A percentile compares a stretch with the other conserved stretches of the same genome.
These are phyloP conservation scores for Metrosideros polymorpha DNA, from an alignment of 441 rosid genomes.

Conservation along the genomic window DNA sequence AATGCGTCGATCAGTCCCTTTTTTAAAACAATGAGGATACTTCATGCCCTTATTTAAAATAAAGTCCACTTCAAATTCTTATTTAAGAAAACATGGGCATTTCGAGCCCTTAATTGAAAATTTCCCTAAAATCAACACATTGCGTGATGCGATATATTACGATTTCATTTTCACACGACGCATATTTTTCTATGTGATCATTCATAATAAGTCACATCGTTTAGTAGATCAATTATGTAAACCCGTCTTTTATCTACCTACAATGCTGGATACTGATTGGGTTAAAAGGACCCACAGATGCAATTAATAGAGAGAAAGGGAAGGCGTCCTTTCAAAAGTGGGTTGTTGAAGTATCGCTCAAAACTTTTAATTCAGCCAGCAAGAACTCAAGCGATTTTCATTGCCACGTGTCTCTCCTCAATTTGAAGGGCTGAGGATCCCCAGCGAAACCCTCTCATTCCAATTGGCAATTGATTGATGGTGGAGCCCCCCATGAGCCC, in stretches of 20 bases:
- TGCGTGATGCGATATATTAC: no score
- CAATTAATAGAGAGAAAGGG: not conserved
- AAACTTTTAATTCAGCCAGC: no score
- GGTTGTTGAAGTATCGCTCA: not conserved
- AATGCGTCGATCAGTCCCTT: no score
- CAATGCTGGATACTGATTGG: no score
- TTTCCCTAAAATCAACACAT: no score
- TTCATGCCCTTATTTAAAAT: no score
- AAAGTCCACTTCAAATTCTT: no score
- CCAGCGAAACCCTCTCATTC: not conserved
- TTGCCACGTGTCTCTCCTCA: not conserved
- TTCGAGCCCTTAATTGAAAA: no score
- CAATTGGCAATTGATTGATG: not conserved
- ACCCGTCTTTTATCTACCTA: no score
- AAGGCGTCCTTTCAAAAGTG: not conserved
- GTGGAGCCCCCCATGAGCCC: not conserved
- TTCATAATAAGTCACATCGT: not conserved
- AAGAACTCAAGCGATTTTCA: not conserved
- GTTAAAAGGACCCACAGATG: no score
- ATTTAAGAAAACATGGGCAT: no score
- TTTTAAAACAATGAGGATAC: no score
- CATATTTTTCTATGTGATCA: not conserved
- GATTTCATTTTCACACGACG: not conserved
- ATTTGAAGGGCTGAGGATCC: not conserved
- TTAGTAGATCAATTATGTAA: not conserved